Evolutionary conservation across 192 early-diverging fungal species (phyloP).

Genomic region (Rhizophagus clarus): DNA sequence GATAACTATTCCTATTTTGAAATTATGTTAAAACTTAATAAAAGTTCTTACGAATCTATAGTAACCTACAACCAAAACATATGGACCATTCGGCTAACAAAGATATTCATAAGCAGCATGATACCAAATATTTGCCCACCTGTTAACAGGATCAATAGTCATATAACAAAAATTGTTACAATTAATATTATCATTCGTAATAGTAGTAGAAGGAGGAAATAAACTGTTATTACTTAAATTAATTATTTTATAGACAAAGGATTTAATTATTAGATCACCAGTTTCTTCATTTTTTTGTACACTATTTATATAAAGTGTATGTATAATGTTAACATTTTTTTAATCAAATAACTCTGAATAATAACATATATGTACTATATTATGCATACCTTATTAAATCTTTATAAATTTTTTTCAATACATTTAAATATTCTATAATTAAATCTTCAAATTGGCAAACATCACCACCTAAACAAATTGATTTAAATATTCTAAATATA

Average conservation of each 20-base stretch:
- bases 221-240: neutral
- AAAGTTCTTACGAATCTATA: no score
- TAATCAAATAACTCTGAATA: neutral
- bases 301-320: neutral
- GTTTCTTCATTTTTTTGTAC: neutral
- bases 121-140: conserved; percentile 16
- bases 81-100: neutral
- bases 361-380: no score
- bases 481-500: neutral
- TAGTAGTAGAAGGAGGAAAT: conserved; percentile 1
- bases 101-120: conserved; percentile 20
- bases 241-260: conserved; percentile 17
- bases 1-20: no score
- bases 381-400: conserved; percentile 6
- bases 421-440: neutral
- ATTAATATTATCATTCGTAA: neutral
- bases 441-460: conserved; percentile 6
- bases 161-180: conserved; percentile 9
- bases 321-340: neutral
- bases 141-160: neutral
- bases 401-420: conserved; percentile 1
- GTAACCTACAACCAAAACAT: no score
- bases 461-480: neutral
- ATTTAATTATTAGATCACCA: conserved; percentile 1
- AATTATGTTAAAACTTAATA: no score